Percentiles rank a stretch among this genome's conserved stretches.
These are phyloP conservation scores for Penicillium daleae DNA, from an alignment of 495 filamentous ascomycete genomes.

Conservation along the genomic window DNA sequence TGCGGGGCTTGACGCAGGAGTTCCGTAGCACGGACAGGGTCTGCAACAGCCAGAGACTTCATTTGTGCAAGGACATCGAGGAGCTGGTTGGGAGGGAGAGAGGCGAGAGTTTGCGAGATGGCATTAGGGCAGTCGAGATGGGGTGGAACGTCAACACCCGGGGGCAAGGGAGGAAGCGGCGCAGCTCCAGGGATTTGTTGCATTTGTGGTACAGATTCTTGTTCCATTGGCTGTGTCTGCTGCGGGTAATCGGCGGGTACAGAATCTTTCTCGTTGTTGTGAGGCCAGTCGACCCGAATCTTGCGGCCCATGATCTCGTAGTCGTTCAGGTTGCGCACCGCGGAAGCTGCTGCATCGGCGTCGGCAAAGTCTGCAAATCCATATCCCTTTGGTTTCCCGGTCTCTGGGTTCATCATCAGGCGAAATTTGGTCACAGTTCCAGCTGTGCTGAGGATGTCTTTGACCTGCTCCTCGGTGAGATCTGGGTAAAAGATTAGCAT, in stretches of 20 bases:
- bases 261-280: conserved; percentile 82
- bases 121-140: conserved; percentile 84
- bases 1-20: conserved; percentile 89
- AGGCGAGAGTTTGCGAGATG: conserved; percentile 85
- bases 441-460: conserved; percentile 83
- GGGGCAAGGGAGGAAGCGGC: conserved; percentile 76
- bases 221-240: conserved; percentile 31
- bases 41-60: conserved; percentile 80
- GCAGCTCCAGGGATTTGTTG: conserved; percentile 36
- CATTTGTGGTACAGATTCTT: conserved; percentile 29
- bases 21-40: conserved; percentile 84
- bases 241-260: conserved; percentile 56
- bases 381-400: conserved; percentile 92
- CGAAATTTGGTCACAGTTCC: conserved; percentile 92
- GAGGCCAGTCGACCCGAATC: conserved; percentile 91
- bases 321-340: conserved; percentile 94
- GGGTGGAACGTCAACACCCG: conserved; percentile 79
- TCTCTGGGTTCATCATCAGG: conserved; percentile 93
- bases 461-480: conserved; percentile 92
- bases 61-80: conserved; percentile 94
- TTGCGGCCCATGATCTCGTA: conserved; percentile 95
- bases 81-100: conserved; percentile 83
- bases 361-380: conserved; percentile 95
- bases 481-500: conserved; percentile 52
- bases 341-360: conserved; percentile 86